Percentiles rank a stretch among this genome's conserved stretches.
Conservation (phyloP, 495 filamentous ascomycete species). For the Schizothecium vesticola region DNA sequence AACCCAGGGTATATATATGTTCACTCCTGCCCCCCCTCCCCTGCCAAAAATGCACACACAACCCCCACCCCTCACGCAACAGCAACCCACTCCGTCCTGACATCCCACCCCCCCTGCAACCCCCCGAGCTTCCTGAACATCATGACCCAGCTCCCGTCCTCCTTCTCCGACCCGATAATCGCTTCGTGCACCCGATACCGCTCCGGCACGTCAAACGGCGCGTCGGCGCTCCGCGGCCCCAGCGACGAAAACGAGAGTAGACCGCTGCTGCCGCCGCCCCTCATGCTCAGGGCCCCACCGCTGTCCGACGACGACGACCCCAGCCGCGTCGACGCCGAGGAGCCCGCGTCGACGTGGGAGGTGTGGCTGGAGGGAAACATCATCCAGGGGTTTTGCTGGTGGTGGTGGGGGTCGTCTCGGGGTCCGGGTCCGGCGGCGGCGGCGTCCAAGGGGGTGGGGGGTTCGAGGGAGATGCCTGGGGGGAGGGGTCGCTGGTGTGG, state of each 20-base stretch:
- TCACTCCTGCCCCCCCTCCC: neutral
- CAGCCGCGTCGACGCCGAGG: neutral
- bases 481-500: neutral
- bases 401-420: neutral
- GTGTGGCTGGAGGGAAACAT: neutral
- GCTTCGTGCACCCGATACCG: conserved; percentile 26
- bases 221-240: conserved; percentile 15
- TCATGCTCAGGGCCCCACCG: neutral
- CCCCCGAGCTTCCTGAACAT: conserved; percentile 28
- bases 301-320: neutral
- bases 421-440: neutral
- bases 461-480: conserved; percentile 10
- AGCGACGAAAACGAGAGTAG: neutral
- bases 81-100: conserved; percentile 24
- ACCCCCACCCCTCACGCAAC: conserved; percentile 7
- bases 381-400: neutral
- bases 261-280: neutral
- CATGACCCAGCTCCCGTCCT: conserved; percentile 30
- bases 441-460: conserved; percentile 5
- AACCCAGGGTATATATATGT: conserved; percentile 6
- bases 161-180: conserved; percentile 25
- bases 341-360: neutral
- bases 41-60: neutral
- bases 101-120: conserved; percentile 25
- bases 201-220: conserved; percentile 31